These are phyloP conservation scores for Podospora tetraspora DNA, from an alignment of 495 filamentous ascomycete genomes.

Conservation along the genomic window DNA sequence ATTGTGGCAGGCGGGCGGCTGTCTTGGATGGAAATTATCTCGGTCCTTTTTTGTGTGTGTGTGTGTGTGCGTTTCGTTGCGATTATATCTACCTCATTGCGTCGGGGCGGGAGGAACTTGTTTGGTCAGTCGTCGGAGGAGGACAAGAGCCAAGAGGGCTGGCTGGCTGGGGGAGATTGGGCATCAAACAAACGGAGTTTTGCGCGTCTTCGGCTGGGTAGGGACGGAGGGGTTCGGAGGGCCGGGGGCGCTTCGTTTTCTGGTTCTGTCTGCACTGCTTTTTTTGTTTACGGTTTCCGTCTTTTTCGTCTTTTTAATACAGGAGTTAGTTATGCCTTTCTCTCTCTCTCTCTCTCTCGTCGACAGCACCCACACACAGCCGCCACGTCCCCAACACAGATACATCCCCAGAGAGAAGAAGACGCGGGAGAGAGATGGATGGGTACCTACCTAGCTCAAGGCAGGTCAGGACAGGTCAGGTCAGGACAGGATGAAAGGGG, in stretches of 20 bases:
- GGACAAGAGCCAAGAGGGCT: not conserved
- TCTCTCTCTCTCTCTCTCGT: not conserved
- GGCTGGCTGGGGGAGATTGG: conserved; percentile 1
- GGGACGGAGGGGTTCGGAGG: not conserved
- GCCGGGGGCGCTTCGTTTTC: not conserved
- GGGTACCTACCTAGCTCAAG: too few relatives aligned
- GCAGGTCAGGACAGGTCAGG: not conserved
- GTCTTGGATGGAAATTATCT: not conserved
- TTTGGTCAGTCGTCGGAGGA: not conserved
- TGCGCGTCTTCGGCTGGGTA: conserved; percentile 4
- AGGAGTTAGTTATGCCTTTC: not conserved
- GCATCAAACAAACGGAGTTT: conserved; percentile 10
- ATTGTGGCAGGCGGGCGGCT: not conserved
- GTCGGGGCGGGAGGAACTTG: not conserved
- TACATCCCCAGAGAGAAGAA: too few relatives aligned
- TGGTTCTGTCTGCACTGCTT: not conserved
- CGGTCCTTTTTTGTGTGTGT: not conserved
- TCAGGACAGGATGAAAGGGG: not conserved
- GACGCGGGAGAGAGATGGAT: too few relatives aligned
- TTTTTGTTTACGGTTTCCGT: not conserved
- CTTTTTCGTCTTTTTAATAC: not conserved
- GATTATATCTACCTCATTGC: conserved; percentile 7
- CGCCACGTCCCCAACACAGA: not conserved
- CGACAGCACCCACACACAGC: not conserved
- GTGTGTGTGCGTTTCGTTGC: not conserved